Conservation (phyloP, 495 filamentous ascomycete species). For the Penicilliopsis zonata region DNA sequence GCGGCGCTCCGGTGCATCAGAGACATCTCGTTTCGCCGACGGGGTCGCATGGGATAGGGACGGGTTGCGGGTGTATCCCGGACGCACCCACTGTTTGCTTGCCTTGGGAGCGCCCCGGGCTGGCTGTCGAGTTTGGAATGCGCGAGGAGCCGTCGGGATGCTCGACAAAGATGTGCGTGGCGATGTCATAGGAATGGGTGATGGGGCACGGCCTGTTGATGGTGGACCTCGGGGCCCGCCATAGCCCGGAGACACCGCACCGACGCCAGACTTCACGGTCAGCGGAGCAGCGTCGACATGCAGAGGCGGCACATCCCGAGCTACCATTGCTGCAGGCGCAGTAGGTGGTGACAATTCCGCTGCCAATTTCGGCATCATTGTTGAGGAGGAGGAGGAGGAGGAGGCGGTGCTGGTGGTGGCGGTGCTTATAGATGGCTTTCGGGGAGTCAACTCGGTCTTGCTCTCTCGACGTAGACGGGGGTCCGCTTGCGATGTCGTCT, state of each 20-base stretch:
- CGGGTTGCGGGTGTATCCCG: slow-evolving; percentile 23
- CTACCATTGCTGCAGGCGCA: slow-evolving; percentile 29
- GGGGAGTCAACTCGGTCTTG: slow-evolving; percentile 9
- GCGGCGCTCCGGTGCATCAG: slow-evolving; percentile 28
- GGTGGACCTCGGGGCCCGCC: slow-evolving; percentile 13
- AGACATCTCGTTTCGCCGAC: slow-evolving; percentile 24
- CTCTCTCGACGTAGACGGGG: too few species aligned
- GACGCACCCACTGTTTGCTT: slow-evolving; percentile 54
- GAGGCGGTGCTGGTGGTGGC: too few species aligned
- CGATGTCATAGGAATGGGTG: slow-evolving; percentile 28
- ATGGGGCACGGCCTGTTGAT: slow-evolving; percentile 16
- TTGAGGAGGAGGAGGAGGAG: too few species aligned
- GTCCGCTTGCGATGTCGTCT: too few species aligned
- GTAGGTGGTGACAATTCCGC: slow-evolving; percentile 28
- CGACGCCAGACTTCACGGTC: slow-evolving; percentile 11
- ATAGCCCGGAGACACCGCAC: slow-evolving; percentile 15
- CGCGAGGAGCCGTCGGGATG: slow-evolving; percentile 48
- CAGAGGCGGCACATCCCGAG: slow-evolving; percentile 12
- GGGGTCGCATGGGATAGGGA: slow-evolving; percentile 16
- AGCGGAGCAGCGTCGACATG: slow-evolving; percentile 8
- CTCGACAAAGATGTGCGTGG: slow-evolving; percentile 39
- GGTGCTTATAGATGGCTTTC: slow-evolving; percentile 10
- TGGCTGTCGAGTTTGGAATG: slow-evolving; percentile 25
- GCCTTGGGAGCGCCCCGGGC: slow-evolving; percentile 24
- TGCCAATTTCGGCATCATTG: slow-evolving; percentile 7